Conservation (phyloP, 176 grass and related monocot genomes). For the maize (Zea mays) region DNA sequence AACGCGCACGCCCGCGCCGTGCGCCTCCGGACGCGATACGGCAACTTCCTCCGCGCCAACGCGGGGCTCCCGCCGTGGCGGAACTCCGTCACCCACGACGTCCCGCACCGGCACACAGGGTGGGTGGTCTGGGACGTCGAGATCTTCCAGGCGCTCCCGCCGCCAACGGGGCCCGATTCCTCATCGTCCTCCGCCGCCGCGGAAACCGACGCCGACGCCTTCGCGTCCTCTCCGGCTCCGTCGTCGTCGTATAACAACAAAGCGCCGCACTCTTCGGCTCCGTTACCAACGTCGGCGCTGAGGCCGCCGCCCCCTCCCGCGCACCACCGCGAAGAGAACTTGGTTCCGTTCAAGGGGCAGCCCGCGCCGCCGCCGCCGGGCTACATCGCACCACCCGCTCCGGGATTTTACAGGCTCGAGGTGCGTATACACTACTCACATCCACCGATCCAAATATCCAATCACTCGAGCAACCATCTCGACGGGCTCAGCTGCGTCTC, state of each 20-base stretch:
- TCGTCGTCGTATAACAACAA: not conserved
- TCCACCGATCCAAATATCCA: too few relatives aligned
- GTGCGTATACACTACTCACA: not conserved
- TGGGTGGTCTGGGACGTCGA: constrained; percentile 85
- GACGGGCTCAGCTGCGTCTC: too few relatives aligned
- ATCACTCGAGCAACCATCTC: not conserved
- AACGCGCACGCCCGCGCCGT: not conserved
- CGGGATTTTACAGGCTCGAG: constrained; percentile 44
- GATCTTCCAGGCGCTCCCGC: constrained; percentile 47
- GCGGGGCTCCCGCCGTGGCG: constrained; percentile 62
- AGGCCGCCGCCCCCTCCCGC: not conserved
- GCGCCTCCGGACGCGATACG: constrained; percentile 62
- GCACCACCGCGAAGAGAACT: constrained; percentile 2
- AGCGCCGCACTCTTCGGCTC: constrained; percentile 12
- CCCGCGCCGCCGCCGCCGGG: constrained; percentile 38
- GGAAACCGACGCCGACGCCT: not conserved
- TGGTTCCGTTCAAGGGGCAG: constrained; percentile 4
- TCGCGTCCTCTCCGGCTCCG: not conserved
- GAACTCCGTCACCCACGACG: constrained; percentile 78
- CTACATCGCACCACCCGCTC: constrained; percentile 16
- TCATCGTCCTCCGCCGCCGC: not conserved
- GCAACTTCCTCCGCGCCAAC: constrained; percentile 77
- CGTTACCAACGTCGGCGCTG: constrained; percentile 28
- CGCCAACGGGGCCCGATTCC: not conserved
- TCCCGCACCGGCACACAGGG: constrained; percentile 48